A percentile compares a stretch with the other conserved stretches of the same genome.
These are phyloP conservation scores for Starmerella stigmatis DNA, from an alignment of 805 yeast species.

Conservation along the genomic window DNA sequence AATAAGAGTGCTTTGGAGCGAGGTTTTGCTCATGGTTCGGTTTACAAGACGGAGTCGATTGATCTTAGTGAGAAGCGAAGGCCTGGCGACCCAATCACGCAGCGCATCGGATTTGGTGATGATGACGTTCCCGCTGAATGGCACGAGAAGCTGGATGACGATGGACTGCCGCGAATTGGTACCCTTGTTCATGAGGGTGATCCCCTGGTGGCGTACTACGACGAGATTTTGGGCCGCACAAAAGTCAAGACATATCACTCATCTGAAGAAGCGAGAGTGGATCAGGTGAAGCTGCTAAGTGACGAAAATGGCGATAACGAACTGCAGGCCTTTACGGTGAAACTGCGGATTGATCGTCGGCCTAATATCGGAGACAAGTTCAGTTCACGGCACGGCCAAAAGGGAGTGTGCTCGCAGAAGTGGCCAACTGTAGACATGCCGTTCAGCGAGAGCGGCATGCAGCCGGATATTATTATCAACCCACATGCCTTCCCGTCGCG, in stretches of 20 bases:
- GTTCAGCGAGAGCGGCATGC: conserved; percentile 89
- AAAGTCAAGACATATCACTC: conserved; percentile 88
- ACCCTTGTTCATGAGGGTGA: conserved; percentile 86
- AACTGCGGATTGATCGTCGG: conserved; percentile 79
- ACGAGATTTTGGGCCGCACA: conserved; percentile 82
- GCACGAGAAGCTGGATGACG: conserved; percentile 78
- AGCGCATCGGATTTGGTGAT: conserved; percentile 86
- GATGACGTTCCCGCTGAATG: conserved; percentile 90
- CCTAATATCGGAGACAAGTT: conserved; percentile 97
- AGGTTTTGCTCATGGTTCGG: conserved; percentile 96
- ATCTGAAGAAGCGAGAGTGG: conserved; percentile 86
- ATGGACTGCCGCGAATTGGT: conserved; percentile 88
- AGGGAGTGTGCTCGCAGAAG: conserved; percentile 96
- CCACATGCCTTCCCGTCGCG: conserved; percentile 99
- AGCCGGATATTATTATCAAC: conserved; percentile 93
- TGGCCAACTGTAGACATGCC: conserved; percentile 98
- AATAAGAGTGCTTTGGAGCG: conserved; percentile 96
- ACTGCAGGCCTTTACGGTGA: conserved; percentile 75
- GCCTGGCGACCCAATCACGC: conserved; percentile 88
- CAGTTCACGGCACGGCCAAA: conserved; percentile 95
- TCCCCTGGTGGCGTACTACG: conserved; percentile 86
- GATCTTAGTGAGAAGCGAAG: conserved; percentile 69
- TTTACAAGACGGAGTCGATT: conserved; percentile 86
- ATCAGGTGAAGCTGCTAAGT: conserved; percentile 85
- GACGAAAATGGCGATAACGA: conserved; percentile 62